Base-by-base conservation (phyloP, 495 filamentous ascomycete species). In the Hypoxylon lenormandii region DNA sequence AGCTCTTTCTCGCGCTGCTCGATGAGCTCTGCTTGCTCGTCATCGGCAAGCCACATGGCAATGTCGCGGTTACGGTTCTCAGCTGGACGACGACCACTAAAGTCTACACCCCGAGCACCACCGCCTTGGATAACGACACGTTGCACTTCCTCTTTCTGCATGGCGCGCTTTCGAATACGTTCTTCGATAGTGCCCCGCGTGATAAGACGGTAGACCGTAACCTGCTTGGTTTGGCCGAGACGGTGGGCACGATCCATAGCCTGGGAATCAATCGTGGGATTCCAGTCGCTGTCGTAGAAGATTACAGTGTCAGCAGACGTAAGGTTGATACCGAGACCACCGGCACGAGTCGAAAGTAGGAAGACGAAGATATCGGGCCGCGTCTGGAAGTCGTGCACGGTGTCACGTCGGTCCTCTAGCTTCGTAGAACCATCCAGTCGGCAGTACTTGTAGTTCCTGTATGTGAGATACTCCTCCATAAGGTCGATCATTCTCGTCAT, bases 401-500 rank as follows among this genome's bases (percentile, higher is more conserved):
- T 97, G 78, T 98, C 95, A 66, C 95, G 90, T 72, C 95, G 89
- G 78, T 98, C 96, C 72, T 98, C 95, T 57, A 98, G 85, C 77
- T 97, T 98, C n/a, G 95, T 98, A 28, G 93, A 97, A 74, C 95
- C 95, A 70, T 98, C 95, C 28, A 98, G 87, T 16, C 95, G 91
- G 62, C 94, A 93, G 81, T 98, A 98, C 77, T 96, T 97, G 88
- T 96, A 97, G 79, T 97, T 97, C 69, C 95, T 90, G 81, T 97
- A 98, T 3, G 95, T 98, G 40, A 99, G 85, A 74, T 98, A 99
- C 78, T 99, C 95, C 73, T 99, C 95, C 90, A 97, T 97, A 36
- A 99, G 81, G 74, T 99, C 95, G 74, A 99, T 98, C 95, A 99
- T 99, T 70, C 91, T 89, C n/a, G 95, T 99, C 95, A 99, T 99